Evolutionary conservation across 176 grass and related monocot species (phyloP).

Genomic region (Carex parvula): DNA sequence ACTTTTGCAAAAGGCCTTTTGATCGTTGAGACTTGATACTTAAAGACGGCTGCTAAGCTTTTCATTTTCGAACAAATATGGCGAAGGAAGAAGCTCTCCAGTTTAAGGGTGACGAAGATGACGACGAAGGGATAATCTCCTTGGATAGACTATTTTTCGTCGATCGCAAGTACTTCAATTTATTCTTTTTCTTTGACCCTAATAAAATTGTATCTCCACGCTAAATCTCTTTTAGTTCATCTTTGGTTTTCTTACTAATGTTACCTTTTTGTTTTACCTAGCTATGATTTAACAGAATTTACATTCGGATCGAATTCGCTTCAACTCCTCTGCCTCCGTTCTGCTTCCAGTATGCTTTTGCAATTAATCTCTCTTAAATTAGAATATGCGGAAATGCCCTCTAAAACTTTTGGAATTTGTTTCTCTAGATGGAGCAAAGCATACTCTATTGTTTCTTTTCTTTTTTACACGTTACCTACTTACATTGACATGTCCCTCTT

Average conservation of each 20-base stretch:
- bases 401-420: background rate
- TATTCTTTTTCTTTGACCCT: background rate
- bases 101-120: constrained; percentile 29
- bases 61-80: background rate
- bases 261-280: constrained; percentile 31
- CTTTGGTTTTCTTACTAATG: constrained; percentile 23
- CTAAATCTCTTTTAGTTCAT: background rate
- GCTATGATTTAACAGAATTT: constrained; percentile 83
- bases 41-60: too few relatives aligned
- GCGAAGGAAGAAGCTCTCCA: background rate
- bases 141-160: constrained; percentile 73
- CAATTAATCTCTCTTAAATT: background rate
- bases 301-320: constrained; percentile 72
- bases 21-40: too few relatives aligned
- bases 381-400: background rate
- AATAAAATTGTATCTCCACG: background rate
- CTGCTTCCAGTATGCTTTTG: constrained; percentile 67
- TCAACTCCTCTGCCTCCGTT: constrained; percentile 61
- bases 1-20: background rate
- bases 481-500: background rate
- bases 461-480: background rate
- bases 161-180: constrained; percentile 53
- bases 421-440: background rate
- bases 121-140: constrained; percentile 51
- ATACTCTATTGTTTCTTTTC: background rate